Evolutionary conservation across 208 protist genomes (phyloP), one percentile per base, ranked within the genome.

Genomic region (Lotmaria passim): DNA sequence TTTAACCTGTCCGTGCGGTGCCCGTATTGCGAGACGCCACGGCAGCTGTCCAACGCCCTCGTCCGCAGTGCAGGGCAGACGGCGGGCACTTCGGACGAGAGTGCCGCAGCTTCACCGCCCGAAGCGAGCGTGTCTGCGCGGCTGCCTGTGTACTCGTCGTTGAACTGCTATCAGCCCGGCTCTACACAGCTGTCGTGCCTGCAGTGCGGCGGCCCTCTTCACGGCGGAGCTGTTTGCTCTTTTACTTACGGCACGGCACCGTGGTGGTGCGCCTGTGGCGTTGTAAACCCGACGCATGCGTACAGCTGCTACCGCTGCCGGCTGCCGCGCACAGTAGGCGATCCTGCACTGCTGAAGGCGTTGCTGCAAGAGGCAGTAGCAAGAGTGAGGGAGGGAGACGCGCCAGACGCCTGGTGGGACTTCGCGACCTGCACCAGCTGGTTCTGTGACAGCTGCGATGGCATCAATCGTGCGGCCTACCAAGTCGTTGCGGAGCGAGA

Each of bases 251-350:
- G 46, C 6, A 7, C 46, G 31, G 33, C 41, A 39, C 31, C 59
- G 50, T 94, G 89, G 89, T 86, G 81, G 69, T 94, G 89, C 52
- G 82, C 69, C 36, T 94, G 89, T 38, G 89, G 89, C 5, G 55
- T 79, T 5, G 65, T 77, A 34, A 86, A 81, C 64, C 62, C 74
- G 15, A 12, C 23, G 0, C 23, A 69, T 7, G 56, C 69, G 19
- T 70, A 79, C 50, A 81, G 65, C 43, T 94, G 89, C 62, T 7
- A 62, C 39, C 82, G 89, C 12, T 94, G 89, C 56, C 89, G 89
- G 4, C 55, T 92, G 30, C 89, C 89, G 0, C 78, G 86, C 14
- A 44, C 69, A n/a, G 24, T 91, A 5, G 38, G 62, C 1, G 39
- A 47, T 19, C 66, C 59, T 0, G 41, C 48, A 4, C 48, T 64